phyloP scores from a whole-genome alignment of 768 basidiomycete genomes.

The Boletus vermiculosoides region DNA sequence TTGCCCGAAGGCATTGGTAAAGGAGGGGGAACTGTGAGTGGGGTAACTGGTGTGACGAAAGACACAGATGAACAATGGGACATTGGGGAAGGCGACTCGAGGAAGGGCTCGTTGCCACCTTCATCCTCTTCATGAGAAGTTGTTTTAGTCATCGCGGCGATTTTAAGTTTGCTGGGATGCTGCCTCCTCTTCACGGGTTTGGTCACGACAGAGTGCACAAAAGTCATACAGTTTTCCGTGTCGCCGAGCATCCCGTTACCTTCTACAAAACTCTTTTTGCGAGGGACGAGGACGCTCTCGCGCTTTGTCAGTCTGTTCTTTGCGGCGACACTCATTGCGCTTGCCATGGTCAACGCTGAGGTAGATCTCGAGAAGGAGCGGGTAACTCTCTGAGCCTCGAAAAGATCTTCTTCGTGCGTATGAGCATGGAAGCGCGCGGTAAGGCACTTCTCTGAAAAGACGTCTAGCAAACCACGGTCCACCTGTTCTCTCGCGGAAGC shows the following conservation, averaged over 20 bases:
- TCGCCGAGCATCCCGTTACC: slow-evolving; percentile 16
- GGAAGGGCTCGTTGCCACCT: slow-evolving; percentile 16
- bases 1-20: slow-evolving; percentile 13
- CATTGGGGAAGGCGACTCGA: slow-evolving; percentile 39
- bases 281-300: slow-evolving; percentile 67
- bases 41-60: slow-evolving; percentile 24
- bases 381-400: slow-evolving; percentile 49
- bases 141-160: slow-evolving; percentile 22
- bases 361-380: slow-evolving; percentile 52
- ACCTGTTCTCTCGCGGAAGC: slow-evolving; percentile 63
- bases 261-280: slow-evolving; percentile 51
- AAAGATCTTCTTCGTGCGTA: slow-evolving; percentile 61
- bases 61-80: slow-evolving; percentile 40
- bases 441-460: slow-evolving; percentile 72
- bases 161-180: slow-evolving; percentile 31
- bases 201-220: neutral
- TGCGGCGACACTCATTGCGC: slow-evolving; percentile 53
- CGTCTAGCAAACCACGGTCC: slow-evolving; percentile 76
- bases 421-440: slow-evolving; percentile 66
- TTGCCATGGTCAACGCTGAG: slow-evolving; percentile 59
- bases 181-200: slow-evolving; percentile 21
- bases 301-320: slow-evolving; percentile 59
- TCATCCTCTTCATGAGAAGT: slow-evolving; percentile 27
- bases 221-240: slow-evolving; percentile 10
- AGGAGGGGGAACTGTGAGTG: slow-evolving; percentile 18